Evolutionary conservation across 108 stramenopile genomes (phyloP).

Genomic region (Fistulifera pelliculosa): DNA sequence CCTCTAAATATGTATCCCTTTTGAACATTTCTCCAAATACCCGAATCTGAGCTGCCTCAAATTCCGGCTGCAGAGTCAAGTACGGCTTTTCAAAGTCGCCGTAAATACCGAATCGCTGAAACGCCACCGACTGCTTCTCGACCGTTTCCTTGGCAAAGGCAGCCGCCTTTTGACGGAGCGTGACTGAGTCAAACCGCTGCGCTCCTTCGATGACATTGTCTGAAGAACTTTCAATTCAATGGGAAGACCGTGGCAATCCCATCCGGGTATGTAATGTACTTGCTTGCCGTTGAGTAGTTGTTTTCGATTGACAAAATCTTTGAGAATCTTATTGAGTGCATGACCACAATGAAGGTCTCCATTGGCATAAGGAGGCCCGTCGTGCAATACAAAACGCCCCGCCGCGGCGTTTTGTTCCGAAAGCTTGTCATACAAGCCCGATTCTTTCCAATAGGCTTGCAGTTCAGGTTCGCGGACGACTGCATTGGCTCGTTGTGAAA

Average conservation of each 20-base stretch:
- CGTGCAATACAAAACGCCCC: constrained; percentile 89
- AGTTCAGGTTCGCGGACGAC: constrained; percentile 84
- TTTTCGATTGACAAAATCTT: constrained; percentile 97
- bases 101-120: constrained; percentile 92
- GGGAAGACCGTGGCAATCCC: constrained; percentile 99
- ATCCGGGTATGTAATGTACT: constrained; percentile 97
- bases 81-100: constrained; percentile 97
- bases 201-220: constrained; percentile 80
- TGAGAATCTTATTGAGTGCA: constrained; percentile 96
- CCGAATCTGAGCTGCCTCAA: constrained; percentile 94
- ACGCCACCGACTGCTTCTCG: constrained; percentile 72
- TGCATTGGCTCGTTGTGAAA: constrained; percentile 95
- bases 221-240: constrained; percentile 99
- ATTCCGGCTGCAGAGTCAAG: constrained; percentile 90
- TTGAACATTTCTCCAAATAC: constrained; percentile 96
- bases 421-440: constrained; percentile 80
- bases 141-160: constrained; percentile 89
- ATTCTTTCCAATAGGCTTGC: constrained; percentile 82
- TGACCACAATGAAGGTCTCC: constrained; percentile 98
- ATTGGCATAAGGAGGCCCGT: constrained; percentile 99
- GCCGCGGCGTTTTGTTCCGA: constrained; percentile 38
- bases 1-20: constrained; percentile 95
- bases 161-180: constrained; percentile 83
- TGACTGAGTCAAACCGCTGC: constrained; percentile 65
- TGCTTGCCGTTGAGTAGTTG: constrained; percentile 89